Percentiles rank a stretch among this genome's conserved stretches.
phyloP scores from a whole-genome alignment of 371 early-diverging fungal genomes.

The Neoconidiobolus thromboides region DNA sequence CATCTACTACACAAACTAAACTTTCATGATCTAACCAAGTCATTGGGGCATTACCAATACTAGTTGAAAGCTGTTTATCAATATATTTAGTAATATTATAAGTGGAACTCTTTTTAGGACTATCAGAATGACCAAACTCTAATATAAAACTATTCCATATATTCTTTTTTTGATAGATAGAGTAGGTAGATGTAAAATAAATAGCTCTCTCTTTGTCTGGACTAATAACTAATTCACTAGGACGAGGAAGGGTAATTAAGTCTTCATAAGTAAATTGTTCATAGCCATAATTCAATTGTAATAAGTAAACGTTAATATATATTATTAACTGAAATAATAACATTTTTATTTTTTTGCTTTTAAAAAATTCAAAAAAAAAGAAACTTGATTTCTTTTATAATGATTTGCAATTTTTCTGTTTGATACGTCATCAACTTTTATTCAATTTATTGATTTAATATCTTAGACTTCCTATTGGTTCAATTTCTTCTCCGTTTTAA shows the following conservation, averaged over 20 bases:
- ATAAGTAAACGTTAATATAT: too few species aligned
- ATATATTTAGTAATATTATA: neutral
- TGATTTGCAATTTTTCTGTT: too few species aligned
- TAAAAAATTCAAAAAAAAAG: too few species aligned
- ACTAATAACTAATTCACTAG: neutral
- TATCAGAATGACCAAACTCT: neutral
- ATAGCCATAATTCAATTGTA: too few species aligned
- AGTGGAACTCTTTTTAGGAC: neutral
- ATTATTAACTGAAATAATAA: too few species aligned
- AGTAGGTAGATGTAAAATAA: constrained; percentile 3
- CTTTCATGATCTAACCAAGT: neutral
- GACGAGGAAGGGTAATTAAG: neutral
- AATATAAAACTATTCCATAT: neutral
- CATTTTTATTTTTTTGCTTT: too few species aligned
- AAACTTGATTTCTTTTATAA: too few species aligned
- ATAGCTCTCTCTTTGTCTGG: neutral
- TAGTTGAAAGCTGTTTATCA: neutral
- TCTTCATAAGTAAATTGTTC: neutral
- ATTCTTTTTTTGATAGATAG: neutral
- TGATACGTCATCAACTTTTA: too few species aligned
- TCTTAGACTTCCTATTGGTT: too few species aligned
- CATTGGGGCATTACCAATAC: neutral
- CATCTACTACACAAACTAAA: neutral
- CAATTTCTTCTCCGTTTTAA: too few species aligned
- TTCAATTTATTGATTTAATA: too few species aligned